Evolutionary conservation across 140 eudicot genomes (phyloP), one percentile per base, ranked within the genome.

Genomic region (Flaveria floridana): DNA sequence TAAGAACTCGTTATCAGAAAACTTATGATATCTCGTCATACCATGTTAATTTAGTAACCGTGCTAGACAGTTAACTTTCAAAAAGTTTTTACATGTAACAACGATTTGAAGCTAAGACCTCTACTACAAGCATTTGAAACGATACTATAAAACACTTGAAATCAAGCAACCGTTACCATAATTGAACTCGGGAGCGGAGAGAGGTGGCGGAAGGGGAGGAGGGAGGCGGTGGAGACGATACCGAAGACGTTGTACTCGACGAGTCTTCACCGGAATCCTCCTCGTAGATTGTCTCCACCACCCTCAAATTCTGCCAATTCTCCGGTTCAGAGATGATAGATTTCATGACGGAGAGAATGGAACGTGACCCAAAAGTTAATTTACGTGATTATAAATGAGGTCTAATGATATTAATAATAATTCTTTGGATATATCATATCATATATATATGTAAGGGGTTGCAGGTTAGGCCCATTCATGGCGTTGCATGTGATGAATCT

Each of bases 221-320:
- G 42, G 84, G 62, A 74, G 71, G 84, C 7, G 81, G 68, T 16
- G 83, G 83, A 72, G 88, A 85, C 16, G 86, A 62, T 65, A 48
- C 47, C 47, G 65, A 77, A 67, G 64, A 65, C 28, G 53, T 48
- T 75, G 34, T 74, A 69, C 80, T 73, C 51, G 70, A 74, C 14
- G 86, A 57, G 15, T 86, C 85, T 3, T 71, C 82, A 26, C 73
- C 77, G 42, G 80, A 80, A n/a, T 86, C 89, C 51, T 86, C 97
- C 76, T 91, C 97, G n/a, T 83, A 89, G 20, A 91, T 91, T 4
- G 94, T 91, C 58, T 86, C 91, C 59, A 88, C 93, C 69, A 79
- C 78, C 55, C 88, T 84, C 23, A 89, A 69, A 58, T 84, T 84
- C 11, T 64, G 81, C 93, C 89, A 87, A 0, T 76, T 75, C 50